Evolutionary conservation across 257 asterid species (phyloP).

Genomic region (Solanum piurae): DNA sequence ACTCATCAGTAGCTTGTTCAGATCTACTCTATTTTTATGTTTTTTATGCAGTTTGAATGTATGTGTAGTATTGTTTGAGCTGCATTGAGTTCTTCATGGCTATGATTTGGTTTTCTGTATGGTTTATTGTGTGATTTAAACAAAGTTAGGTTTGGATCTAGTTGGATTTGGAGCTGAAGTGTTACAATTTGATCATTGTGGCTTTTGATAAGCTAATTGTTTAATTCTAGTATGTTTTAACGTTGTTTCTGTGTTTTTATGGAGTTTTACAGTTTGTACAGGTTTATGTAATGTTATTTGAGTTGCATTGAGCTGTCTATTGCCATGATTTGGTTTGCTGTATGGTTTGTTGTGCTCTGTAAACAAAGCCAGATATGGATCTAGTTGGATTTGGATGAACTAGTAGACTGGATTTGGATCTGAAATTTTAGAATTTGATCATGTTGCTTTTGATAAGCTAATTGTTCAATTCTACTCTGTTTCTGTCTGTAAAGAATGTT

Average conservation of each 20-base stretch:
- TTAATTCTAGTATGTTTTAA: neutral
- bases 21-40: constrained; percentile 33
- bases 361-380: neutral
- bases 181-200: neutral
- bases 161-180: neutral
- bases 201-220: neutral
- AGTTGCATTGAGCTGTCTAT: neutral
- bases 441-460: neutral
- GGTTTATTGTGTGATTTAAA: neutral
- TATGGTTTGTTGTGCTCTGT: neutral
- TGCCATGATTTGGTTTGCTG: neutral
- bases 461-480: neutral
- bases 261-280: neutral
- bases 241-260: neutral
- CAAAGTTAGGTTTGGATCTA: neutral
- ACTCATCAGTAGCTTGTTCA: neutral
- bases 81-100: neutral
- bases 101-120: neutral
- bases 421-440: neutral
- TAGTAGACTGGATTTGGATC: neutral
- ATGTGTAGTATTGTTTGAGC: neutral
- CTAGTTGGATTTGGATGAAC: neutral
- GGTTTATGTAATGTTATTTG: neutral
- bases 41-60: neutral
- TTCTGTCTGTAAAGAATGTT: neutral